Conservation (phyloP, 306 rosid genomes). For the Abrus pulchellus region DNA sequence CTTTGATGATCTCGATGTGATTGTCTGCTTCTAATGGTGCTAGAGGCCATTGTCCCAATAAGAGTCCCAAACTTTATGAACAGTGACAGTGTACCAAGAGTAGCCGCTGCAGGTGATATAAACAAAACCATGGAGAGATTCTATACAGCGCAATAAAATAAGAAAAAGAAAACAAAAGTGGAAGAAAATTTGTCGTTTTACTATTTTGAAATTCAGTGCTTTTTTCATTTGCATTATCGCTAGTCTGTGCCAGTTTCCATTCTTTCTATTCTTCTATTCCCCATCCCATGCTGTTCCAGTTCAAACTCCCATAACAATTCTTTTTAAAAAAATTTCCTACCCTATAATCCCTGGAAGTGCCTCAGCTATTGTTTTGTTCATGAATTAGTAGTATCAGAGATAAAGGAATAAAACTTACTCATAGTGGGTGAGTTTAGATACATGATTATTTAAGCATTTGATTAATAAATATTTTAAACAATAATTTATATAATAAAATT, state of each 20-base stretch:
- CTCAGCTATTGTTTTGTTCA: not conserved
- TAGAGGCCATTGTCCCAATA: constrained; percentile 52
- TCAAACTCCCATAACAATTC: constrained; percentile 68
- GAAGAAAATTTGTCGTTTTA: constrained; percentile 23
- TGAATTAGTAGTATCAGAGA: no score
- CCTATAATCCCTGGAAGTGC: not conserved
- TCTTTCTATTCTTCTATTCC: constrained; percentile 65
- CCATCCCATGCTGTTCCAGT: constrained; percentile 41
- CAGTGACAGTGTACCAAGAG: constrained; percentile 45
- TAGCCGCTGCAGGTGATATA: constrained; percentile 9
- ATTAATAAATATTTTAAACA: no score
- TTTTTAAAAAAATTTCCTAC: not conserved
- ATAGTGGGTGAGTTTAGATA: no score
- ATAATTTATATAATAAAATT: no score
- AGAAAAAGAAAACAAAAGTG: constrained; percentile 14
- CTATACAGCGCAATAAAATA: constrained; percentile 11
- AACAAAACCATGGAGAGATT: not conserved
- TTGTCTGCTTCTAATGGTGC: constrained; percentile 56
- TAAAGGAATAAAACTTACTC: no score
- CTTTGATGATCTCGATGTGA: constrained; percentile 59
- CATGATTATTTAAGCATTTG: no score
- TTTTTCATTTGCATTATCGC: constrained; percentile 16
- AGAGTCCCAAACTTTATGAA: constrained; percentile 41
- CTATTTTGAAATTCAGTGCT: constrained; percentile 16
- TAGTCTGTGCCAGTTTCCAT: constrained; percentile 48